Evolutionary conservation across 2,329 filamentous ascomycete species (phyloP).

Genomic region (Juglanconis juglandina): DNA sequence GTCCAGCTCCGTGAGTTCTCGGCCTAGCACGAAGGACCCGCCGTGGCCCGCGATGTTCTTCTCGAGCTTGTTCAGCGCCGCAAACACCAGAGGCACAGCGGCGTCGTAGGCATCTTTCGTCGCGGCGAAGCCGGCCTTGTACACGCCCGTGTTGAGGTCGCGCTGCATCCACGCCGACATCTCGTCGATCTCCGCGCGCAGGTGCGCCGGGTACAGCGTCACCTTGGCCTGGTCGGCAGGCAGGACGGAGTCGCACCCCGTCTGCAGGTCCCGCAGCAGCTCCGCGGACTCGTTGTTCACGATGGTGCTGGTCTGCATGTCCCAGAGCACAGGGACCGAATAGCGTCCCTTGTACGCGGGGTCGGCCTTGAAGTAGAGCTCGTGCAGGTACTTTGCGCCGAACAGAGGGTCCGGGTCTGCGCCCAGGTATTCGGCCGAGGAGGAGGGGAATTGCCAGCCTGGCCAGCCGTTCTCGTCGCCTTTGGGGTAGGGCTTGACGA

Average conservation of each 20-base stretch:
- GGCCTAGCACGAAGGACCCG: constrained; percentile 55
- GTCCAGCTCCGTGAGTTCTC: constrained; percentile 56
- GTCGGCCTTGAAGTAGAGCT: constrained; percentile 61
- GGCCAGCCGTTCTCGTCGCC: constrained; percentile 61
- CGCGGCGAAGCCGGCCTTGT: constrained; percentile 57
- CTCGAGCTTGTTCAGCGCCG: constrained; percentile 57
- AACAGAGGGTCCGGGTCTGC: constrained; percentile 61
- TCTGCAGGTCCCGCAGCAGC: constrained; percentile 55
- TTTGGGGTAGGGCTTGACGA: constrained; percentile 66
- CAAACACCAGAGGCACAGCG: constrained; percentile 53
- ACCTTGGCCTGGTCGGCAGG: constrained; percentile 37
- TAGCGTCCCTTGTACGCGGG: constrained; percentile 58
- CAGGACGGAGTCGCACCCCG: constrained; percentile 49
- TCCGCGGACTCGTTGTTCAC: constrained; percentile 62
- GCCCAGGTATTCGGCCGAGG: constrained; percentile 51
- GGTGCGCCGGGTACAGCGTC: constrained; percentile 50
- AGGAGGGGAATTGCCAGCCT: constrained; percentile 57
- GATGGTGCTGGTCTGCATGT: constrained; percentile 51
- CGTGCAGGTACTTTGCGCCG: constrained; percentile 54
- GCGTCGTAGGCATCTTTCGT: constrained; percentile 54
- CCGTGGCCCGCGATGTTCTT: constrained; percentile 31
- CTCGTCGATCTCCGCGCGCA: constrained; percentile 48
- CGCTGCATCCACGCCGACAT: constrained; percentile 51
- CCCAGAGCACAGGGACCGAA: constrained; percentile 60
- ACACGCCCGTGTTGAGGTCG: constrained; percentile 58